Evolutionary conservation across 495 filamentous ascomycete species (phyloP).

Genomic region (Aspergillus sclerotiicarbonarius): DNA sequence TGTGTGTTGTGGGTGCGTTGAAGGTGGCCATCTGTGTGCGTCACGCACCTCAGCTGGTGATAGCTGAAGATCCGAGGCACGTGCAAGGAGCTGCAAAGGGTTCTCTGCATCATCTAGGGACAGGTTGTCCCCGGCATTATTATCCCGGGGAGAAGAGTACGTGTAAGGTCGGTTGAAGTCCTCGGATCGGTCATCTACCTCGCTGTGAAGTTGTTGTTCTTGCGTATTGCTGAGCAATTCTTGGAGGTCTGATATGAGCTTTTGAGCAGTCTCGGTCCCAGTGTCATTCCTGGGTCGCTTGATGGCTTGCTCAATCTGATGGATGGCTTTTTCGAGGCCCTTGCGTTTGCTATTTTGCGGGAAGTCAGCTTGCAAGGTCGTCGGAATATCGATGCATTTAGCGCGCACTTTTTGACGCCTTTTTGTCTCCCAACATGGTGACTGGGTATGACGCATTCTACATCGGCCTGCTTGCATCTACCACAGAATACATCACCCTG

Average conservation of each 20-base stretch:
- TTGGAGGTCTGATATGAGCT: conserved; percentile 55
- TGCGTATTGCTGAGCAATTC: conserved; percentile 51
- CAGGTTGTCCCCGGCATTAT: conserved; percentile 46
- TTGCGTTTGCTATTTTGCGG: conserved; percentile 59
- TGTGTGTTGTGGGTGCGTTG: conserved; percentile 15
- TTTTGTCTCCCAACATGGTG: conserved; percentile 71
- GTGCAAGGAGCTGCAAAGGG: conserved; percentile 65
- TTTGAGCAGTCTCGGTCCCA: conserved; percentile 48
- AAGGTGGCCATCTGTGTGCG: conserved; percentile 16
- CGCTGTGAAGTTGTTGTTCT: conserved; percentile 32
- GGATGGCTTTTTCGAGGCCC: conserved; percentile 68
- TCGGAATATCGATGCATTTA: not conserved
- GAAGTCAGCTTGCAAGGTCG: conserved; percentile 3
- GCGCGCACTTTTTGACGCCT: conserved; percentile 68
- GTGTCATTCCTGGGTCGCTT: conserved; percentile 55
- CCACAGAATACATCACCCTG: conserved; percentile 53
- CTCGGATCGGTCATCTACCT: conserved; percentile 28
- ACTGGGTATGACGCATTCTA: conserved; percentile 63
- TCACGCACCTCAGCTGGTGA: conserved; percentile 39
- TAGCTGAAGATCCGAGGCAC: conserved; percentile 65
- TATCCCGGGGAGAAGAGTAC: conserved; percentile 28
- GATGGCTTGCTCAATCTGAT: conserved; percentile 71
- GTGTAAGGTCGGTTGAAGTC: conserved; percentile 25
- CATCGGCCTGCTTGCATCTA: conserved; percentile 56
- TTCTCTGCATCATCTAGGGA: conserved; percentile 72